These are phyloP conservation scores for Malus sieversii DNA, from an alignment of 306 rosid species.

Conservation along the genomic window DNA sequence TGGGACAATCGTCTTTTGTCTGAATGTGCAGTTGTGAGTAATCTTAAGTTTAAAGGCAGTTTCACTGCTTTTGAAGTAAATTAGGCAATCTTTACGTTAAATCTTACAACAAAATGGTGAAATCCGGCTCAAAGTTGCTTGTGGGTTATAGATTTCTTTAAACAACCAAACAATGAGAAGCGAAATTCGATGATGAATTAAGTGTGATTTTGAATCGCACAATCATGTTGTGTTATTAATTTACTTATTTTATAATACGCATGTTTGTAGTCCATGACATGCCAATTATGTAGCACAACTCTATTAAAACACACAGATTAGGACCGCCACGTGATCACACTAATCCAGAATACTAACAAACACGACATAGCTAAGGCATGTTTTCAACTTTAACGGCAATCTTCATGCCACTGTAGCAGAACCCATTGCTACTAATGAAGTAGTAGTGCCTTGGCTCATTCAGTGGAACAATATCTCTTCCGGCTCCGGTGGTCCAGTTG, in stretches of 20 bases:
- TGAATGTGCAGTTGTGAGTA: neutral
- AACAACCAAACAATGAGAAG: neutral
- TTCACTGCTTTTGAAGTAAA: too few species aligned
- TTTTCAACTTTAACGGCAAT: slow-evolving; percentile 56
- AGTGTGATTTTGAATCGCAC: too few species aligned
- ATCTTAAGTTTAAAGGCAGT: neutral
- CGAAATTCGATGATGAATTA: neutral
- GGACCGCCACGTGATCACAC: too few species aligned
- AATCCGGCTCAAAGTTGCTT: neutral
- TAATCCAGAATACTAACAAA: too few species aligned
- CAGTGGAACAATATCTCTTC: slow-evolving; percentile 85
- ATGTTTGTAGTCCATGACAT: too few species aligned
- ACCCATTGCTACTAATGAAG: slow-evolving; percentile 76
- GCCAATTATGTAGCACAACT: too few species aligned
- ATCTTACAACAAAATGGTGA: neutral
- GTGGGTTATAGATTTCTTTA: neutral
- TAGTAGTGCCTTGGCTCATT: slow-evolving; percentile 69
- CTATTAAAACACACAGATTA: too few species aligned
- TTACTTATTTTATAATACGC: too few species aligned
- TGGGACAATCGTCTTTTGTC: neutral
- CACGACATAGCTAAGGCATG: slow-evolving; percentile 8
- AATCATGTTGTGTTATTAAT: too few species aligned
- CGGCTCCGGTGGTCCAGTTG: slow-evolving; percentile 85
- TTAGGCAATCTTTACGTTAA: neutral
- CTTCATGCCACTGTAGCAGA: slow-evolving; percentile 90